phyloP scores from a whole-genome alignment of 352 stramenopile genomes.

The Plasmopara muralis region DNA sequence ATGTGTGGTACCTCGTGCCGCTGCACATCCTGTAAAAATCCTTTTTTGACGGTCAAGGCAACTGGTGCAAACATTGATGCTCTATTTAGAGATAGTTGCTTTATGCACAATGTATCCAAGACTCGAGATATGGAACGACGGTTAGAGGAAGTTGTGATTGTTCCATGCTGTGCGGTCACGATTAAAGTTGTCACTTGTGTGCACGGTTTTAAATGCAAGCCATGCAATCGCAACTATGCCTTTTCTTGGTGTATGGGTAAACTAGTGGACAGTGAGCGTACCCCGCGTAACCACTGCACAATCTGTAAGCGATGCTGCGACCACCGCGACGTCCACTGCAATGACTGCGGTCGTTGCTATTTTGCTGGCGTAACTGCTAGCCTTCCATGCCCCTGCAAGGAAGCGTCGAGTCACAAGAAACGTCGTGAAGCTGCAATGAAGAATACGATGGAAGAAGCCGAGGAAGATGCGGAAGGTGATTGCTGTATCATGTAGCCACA shows the following conservation, averaged over 20 bases:
- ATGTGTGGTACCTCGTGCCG: slow-evolving; percentile 72
- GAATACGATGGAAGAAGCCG: slow-evolving; percentile 44
- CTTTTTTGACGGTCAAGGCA: slow-evolving; percentile 75
- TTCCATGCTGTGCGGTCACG: slow-evolving; percentile 50
- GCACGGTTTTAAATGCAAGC: slow-evolving; percentile 52
- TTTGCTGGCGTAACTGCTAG: slow-evolving; percentile 75
- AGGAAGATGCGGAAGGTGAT: slow-evolving; percentile 65
- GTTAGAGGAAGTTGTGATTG: slow-evolving; percentile 55
- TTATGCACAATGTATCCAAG: slow-evolving; percentile 86
- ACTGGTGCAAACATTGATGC: slow-evolving; percentile 70
- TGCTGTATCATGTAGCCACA: slow-evolving; percentile 70
- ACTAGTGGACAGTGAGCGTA: slow-evolving; percentile 62
- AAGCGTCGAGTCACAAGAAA: slow-evolving; percentile 51
- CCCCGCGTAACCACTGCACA: slow-evolving; percentile 72
- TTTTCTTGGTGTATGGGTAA: slow-evolving; percentile 85
- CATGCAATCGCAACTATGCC: slow-evolving; percentile 51
- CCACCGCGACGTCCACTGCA: slow-evolving; percentile 80
- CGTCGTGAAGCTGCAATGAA: slow-evolving; percentile 29
- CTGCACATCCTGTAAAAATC: slow-evolving; percentile 85
- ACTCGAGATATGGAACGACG: slow-evolving; percentile 76
- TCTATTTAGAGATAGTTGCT: slow-evolving; percentile 67
- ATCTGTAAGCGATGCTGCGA: slow-evolving; percentile 85
- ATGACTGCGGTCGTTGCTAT: slow-evolving; percentile 79
- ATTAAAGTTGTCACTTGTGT: slow-evolving; percentile 75
- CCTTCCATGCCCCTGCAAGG: slow-evolving; percentile 74